A percentile compares a stretch with the other conserved stretches of the same genome.
Evolutionary conservation across 2,329 filamentous ascomycete species (phyloP).

Genomic region (Xylaria sp.): DNA sequence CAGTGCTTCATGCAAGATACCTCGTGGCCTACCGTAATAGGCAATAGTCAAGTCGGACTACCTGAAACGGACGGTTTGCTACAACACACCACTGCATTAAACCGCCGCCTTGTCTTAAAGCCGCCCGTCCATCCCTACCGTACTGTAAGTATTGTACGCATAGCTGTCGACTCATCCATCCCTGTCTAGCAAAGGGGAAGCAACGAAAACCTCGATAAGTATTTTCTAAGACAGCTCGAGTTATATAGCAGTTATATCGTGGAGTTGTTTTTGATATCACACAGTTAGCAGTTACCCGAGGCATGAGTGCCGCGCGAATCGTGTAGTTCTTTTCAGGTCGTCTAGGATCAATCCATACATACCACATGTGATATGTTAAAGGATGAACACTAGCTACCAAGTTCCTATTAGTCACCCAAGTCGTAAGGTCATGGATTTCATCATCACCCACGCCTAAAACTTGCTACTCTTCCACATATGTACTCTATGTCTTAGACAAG

Average conservation of each 20-base stretch:
- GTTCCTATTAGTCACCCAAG: slow-evolving; percentile 8
- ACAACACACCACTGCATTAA: slow-evolving; percentile 16
- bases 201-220: background rate
- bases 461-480: slow-evolving; percentile 1
- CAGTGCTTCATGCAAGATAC: slow-evolving; percentile 25
- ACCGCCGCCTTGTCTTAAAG: background rate
- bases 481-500: background rate
- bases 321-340: background rate
- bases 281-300: background rate
- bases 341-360: background rate
- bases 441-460: background rate
- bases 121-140: too few species aligned
- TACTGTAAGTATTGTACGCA: too few species aligned
- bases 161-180: slow-evolving; percentile 2
- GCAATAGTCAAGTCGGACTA: slow-evolving; percentile 32
- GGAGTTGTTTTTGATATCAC: background rate
- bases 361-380: background rate
- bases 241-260: background rate
- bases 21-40: slow-evolving; percentile 39
- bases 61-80: slow-evolving; percentile 26
- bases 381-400: background rate
- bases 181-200: background rate
- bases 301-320: background rate
- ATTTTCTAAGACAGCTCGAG: background rate
- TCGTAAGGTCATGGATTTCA: slow-evolving; percentile 5